Evolutionary conservation across 768 basidiomycete species (phyloP).

Genomic region (Boletus speciosus): DNA sequence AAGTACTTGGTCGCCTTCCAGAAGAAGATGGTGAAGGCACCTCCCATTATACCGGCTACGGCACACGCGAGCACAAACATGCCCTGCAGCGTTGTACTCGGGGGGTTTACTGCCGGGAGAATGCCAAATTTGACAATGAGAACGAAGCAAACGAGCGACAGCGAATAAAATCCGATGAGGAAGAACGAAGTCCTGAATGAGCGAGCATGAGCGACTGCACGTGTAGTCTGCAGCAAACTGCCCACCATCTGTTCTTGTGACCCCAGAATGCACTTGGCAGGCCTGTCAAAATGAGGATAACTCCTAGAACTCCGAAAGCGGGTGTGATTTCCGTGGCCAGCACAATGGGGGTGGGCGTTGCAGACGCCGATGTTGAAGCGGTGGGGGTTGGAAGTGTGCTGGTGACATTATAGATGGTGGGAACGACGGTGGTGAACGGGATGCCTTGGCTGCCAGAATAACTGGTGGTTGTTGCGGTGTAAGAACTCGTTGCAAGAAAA

Average conservation of each 20-base stretch:
- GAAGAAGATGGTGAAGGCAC: slow-evolving; percentile 86
- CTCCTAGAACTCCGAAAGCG: slow-evolving; percentile 87
- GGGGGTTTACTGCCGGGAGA: slow-evolving; percentile 77
- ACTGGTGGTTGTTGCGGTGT: slow-evolving; percentile 46
- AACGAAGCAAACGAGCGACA: slow-evolving; percentile 81
- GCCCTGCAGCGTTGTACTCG: slow-evolving; percentile 73
- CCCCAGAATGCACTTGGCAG: slow-evolving; percentile 88
- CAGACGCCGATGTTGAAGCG: slow-evolving; percentile 41
- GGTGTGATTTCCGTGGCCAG: slow-evolving; percentile 74
- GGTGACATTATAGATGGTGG: slow-evolving; percentile 63
- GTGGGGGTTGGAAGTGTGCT: slow-evolving; percentile 48
- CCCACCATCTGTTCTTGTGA: slow-evolving; percentile 92
- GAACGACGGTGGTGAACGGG: slow-evolving; percentile 51
- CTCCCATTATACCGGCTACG: slow-evolving; percentile 80
- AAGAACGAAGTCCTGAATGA: slow-evolving; percentile 84
- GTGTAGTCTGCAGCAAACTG: slow-evolving; percentile 6
- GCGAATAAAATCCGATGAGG: slow-evolving; percentile 86
- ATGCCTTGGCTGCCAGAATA: slow-evolving; percentile 47
- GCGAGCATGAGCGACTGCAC: slow-evolving; percentile 6
- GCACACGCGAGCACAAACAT: slow-evolving; percentile 83
- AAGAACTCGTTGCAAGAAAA: slow-evolving; percentile 52
- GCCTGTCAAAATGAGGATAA: slow-evolving; percentile 83
- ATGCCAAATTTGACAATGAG: slow-evolving; percentile 89
- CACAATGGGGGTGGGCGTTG: slow-evolving; percentile 34
- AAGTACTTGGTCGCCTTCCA: slow-evolving; percentile 87